phyloP scores from a whole-genome alignment of 2,329 filamentous ascomycete genomes.

The Diaporthe nobilis region DNA sequence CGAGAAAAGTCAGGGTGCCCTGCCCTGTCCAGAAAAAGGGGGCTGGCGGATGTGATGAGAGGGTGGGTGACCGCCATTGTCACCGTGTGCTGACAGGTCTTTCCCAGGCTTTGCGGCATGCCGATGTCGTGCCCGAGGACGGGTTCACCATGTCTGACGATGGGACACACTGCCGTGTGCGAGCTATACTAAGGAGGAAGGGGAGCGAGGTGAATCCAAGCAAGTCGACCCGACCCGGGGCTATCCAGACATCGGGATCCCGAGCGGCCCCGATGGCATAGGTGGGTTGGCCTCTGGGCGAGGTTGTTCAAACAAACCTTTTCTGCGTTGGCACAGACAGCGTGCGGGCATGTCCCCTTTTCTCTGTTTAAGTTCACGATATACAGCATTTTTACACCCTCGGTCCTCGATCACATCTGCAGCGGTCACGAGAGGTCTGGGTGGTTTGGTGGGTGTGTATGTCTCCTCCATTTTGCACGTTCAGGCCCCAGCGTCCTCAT shows the following conservation, averaged over 20 bases:
- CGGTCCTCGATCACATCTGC: not conserved
- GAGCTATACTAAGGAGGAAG: not conserved
- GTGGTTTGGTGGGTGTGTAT: slow-evolving; percentile 2
- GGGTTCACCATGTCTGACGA: slow-evolving; percentile 17
- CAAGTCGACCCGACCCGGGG: not conserved
- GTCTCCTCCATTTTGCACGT: slow-evolving; percentile 8
- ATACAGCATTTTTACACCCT: not conserved
- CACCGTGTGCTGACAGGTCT: slow-evolving; percentile 1
- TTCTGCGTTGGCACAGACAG: slow-evolving; percentile 1
- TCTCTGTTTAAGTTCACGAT: not conserved
- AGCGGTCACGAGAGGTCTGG: not conserved
- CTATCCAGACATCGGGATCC: slow-evolving; percentile 1
- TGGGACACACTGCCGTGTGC: slow-evolving; percentile 16
- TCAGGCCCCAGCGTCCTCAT: not conserved
- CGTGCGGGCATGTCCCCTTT: not conserved
- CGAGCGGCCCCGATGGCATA: not conserved
- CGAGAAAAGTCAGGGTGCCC: not conserved
- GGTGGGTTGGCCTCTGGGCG: not conserved
- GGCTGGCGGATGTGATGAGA: slow-evolving; percentile 4
- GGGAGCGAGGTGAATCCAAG: not conserved
- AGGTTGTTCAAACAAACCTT: not conserved
- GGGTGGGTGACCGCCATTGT: not conserved
- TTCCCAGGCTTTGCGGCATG: not conserved
- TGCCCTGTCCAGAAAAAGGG: slow-evolving; percentile 9
- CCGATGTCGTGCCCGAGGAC: slow-evolving; percentile 2